Percentiles rank a stretch among this genome's conserved stretches.
These are phyloP conservation scores for Daedalea quercina DNA, from an alignment of 768 basidiomycete genomes.

Conservation along the genomic window DNA sequence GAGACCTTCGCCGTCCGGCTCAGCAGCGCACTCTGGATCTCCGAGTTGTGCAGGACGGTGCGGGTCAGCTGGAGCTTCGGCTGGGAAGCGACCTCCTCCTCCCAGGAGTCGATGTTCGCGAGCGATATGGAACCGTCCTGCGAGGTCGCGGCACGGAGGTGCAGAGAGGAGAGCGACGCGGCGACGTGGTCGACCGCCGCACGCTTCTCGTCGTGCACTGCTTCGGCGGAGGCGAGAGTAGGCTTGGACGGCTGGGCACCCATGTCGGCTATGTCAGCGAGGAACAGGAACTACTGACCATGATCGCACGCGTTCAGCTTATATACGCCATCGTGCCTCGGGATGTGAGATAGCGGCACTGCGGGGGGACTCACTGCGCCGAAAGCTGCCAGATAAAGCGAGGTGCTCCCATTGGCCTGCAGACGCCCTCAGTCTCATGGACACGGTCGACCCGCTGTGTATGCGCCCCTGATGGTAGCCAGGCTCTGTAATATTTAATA, in stretches of 20 bases:
- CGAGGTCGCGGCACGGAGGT: slow-evolving; percentile 33
- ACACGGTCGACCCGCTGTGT: too few relatives aligned
- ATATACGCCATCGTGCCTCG: not conserved
- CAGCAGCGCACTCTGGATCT: slow-evolving; percentile 57
- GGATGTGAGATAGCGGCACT: not conserved
- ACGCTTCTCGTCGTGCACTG: slow-evolving; percentile 18
- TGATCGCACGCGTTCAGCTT: not conserved
- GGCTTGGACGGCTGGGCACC: slow-evolving; percentile 31
- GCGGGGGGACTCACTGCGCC: too few relatives aligned
- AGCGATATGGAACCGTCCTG: slow-evolving; percentile 55
- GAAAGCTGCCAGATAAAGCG: too few relatives aligned
- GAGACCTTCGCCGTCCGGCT: slow-evolving; percentile 54
- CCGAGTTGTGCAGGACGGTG: slow-evolving; percentile 62
- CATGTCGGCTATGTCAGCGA: slow-evolving; percentile 20
- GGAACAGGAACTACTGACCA: not conserved
- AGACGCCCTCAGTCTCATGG: too few relatives aligned
- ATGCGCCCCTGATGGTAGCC: too few relatives aligned
- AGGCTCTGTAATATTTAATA: too few relatives aligned
- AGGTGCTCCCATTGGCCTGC: too few relatives aligned
- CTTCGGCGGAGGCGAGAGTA: slow-evolving; percentile 4
- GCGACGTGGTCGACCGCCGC: slow-evolving; percentile 9
- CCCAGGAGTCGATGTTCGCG: slow-evolving; percentile 61
- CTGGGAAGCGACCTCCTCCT: slow-evolving; percentile 43
- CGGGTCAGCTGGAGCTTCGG: slow-evolving; percentile 70
- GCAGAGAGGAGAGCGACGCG: slow-evolving; percentile 7